Evolutionary conservation across 108 stramenopile genomes (phyloP), one percentile per base, ranked within the genome.

Genomic region (Nitzschia palea): DNA sequence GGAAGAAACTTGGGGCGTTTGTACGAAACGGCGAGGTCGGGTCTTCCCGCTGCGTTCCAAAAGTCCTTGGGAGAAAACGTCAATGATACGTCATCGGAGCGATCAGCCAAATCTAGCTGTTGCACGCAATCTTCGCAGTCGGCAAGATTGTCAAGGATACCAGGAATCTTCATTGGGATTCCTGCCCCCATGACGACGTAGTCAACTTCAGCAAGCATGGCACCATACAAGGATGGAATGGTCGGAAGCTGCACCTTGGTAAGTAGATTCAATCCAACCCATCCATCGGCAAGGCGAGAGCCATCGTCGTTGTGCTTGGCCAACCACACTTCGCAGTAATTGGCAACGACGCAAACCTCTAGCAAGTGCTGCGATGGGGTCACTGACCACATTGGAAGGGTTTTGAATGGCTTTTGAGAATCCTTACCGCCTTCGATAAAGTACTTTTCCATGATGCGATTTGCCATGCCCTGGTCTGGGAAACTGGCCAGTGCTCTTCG

Each of bases 131-230:
- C 80, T 43, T 70, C 28, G 43, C 73, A 59, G 18, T 81, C 61
- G 48, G 80, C 61, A 22, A 81, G 57, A 12, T 55, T 62, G 53
- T 81, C 80, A 18, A 81, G 71, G 22, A 81, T 68, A 20, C 80
- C 76, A 12, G 80, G 76, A 47, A 81, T 74, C n/a, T 71, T 62
- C 31, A 51, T 59, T 1, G 80, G 80, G 57, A 81, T 81, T 22
- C 80, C 80, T 18, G 80, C 80, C 3, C 80, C 80, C 80, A 81
- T 81, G 52, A 81, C 64, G 44, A 81, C 60, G 43, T 81, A 81
- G 50, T 81, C 80, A 23, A 81, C 80, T 0, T 63, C 76, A 6
- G 80, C 80, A 3, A 81, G 31, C 80, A 81, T 81, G 42, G 80
- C 80, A 15, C 80, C 80, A 48, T 81, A 81, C 12, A 81, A 42